These are phyloP conservation scores for Helianthus tuberosus DNA, from an alignment of 129 eudicot genomes.

Conservation along the genomic window DNA sequence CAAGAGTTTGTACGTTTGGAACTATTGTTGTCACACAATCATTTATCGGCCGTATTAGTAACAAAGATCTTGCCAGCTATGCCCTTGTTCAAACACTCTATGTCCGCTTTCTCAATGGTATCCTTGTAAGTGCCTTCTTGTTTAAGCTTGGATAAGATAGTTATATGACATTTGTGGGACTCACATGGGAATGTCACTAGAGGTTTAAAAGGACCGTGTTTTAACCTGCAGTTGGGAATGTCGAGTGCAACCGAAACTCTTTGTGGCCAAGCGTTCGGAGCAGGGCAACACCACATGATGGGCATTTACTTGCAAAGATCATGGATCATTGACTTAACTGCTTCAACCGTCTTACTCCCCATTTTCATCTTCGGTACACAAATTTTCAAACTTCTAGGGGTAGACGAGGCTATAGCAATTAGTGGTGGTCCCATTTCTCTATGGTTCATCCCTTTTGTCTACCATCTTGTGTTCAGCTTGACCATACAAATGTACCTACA, in stretches of 20 bases:
- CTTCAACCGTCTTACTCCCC: constrained; percentile 60
- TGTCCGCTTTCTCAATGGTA: constrained; percentile 69
- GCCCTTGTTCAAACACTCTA: constrained; percentile 79
- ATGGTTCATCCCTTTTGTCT: constrained; percentile 78
- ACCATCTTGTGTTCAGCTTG: constrained; percentile 61
- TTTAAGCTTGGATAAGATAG: background rate
- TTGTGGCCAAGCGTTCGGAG: constrained; percentile 82
- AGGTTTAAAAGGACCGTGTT: background rate
- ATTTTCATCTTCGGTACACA: constrained; percentile 54
- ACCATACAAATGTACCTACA: constrained; percentile 74
- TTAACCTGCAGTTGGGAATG: constrained; percentile 62
- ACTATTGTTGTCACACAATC: constrained; percentile 49
- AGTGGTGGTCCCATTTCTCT: constrained; percentile 48
- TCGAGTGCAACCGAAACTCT: constrained; percentile 84
- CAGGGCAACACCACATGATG: constrained; percentile 77
- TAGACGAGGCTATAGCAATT: constrained; percentile 48
- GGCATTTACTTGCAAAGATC: constrained; percentile 77
- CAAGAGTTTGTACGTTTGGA: too few relatives aligned
- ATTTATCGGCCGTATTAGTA: constrained; percentile 63
- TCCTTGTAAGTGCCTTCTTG: constrained; percentile 49
- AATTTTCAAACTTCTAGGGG: constrained; percentile 59
- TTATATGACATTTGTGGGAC: background rate
- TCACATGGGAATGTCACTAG: background rate
- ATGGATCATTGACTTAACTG: constrained; percentile 65
- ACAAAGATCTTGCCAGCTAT: constrained; percentile 71